These are phyloP conservation scores for Pythium aquatile DNA, from an alignment of 352 stramenopile species.

Conservation along the genomic window DNA sequence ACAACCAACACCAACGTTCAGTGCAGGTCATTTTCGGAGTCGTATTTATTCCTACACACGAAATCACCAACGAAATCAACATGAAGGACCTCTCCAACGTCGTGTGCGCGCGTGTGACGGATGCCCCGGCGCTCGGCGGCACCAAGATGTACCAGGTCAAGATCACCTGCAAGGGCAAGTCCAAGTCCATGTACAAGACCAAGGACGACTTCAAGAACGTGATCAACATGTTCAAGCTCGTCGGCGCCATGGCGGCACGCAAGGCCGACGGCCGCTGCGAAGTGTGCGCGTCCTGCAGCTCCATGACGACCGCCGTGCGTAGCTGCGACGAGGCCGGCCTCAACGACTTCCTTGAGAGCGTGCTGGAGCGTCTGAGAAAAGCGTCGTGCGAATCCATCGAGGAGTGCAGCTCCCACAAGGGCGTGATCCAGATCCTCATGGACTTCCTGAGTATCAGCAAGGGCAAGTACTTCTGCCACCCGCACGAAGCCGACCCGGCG, in stretches of 20 bases:
- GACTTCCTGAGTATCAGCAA: constrained; percentile 80
- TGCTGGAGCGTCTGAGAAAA: constrained; percentile 64
- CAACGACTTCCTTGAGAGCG: constrained; percentile 48
- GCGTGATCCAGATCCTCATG: constrained; percentile 82
- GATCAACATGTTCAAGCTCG: constrained; percentile 80
- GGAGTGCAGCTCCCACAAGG: constrained; percentile 61
- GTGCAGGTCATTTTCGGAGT: background rate
- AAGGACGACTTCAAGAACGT: constrained; percentile 84
- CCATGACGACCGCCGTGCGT: constrained; percentile 35
- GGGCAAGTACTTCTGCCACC: constrained; percentile 73
- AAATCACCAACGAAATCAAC: background rate
- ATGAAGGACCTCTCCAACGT: constrained; percentile 52
- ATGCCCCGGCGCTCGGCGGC: constrained; percentile 61
- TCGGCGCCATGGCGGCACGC: constrained; percentile 59
- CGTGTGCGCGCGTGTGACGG: constrained; percentile 54
- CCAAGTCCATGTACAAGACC: constrained; percentile 77
- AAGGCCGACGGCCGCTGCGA: constrained; percentile 48
- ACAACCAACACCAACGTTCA: background rate
- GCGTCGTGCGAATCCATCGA: constrained; percentile 39
- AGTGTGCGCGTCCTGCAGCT: constrained; percentile 52
- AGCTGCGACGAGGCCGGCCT: constrained; percentile 54
- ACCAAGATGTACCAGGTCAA: constrained; percentile 86
- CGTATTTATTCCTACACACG: constrained; percentile 25
- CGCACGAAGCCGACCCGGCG: constrained; percentile 28
- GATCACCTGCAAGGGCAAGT: constrained; percentile 71